phyloP scores from a whole-genome alignment of 495 filamentous ascomycete species.

The Clohesyomyces aquaticus region DNA sequence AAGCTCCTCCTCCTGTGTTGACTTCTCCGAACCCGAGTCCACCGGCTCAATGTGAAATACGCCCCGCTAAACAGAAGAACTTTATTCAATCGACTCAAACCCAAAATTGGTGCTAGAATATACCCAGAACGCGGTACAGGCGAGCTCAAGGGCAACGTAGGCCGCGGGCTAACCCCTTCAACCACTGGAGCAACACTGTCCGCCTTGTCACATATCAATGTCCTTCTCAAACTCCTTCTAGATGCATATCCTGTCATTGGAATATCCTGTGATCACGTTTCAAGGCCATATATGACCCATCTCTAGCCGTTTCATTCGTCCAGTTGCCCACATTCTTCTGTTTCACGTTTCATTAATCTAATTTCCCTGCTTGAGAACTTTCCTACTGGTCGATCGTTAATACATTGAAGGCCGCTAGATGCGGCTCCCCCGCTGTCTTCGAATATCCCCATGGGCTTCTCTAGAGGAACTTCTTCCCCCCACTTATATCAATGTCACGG shows the following conservation, averaged over 20 bases:
- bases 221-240: conserved; percentile 6
- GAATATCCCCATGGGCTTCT: not conserved
- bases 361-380: conserved; percentile 6
- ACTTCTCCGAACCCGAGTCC: too few species aligned
- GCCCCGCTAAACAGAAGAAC: not conserved
- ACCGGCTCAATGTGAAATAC: not conserved
- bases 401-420: too few species aligned
- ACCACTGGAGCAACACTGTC: conserved; percentile 19
- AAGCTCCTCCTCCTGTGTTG: not conserved
- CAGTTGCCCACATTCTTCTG: not conserved
- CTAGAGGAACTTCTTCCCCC: not conserved
- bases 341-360: conserved; percentile 25
- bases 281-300: not conserved
- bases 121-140: too few species aligned
- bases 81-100: not conserved
- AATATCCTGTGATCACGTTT: conserved; percentile 6
- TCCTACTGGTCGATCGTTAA: not conserved
- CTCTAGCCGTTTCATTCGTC: conserved; percentile 5
- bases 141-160: too few species aligned
- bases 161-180: conserved; percentile 15
- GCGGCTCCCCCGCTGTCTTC: not conserved
- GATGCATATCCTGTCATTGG: conserved; percentile 6
- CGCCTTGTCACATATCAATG: conserved; percentile 8
- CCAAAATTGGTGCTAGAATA: conserved; percentile 13
- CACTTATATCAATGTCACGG: conserved; percentile 5